These are phyloP conservation scores for Prinsepia uniflora DNA, from an alignment of 306 rosid genomes.

Conservation along the genomic window DNA sequence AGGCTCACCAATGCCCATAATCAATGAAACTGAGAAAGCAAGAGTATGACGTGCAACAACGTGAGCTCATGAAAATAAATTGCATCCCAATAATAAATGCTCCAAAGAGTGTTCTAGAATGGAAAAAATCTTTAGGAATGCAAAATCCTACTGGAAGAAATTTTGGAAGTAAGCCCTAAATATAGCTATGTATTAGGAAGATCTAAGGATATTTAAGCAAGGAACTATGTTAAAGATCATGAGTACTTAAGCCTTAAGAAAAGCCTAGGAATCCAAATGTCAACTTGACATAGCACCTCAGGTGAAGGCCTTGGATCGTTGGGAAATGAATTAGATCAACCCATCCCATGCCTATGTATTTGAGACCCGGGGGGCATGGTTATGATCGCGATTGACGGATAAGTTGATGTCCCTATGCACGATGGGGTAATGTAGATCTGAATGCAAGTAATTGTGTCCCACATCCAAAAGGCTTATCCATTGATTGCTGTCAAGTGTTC, in stretches of 20 bases:
- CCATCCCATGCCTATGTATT: background rate
- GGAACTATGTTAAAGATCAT: background rate
- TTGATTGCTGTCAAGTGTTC: too few relatives aligned
- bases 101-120: background rate
- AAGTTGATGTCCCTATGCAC: background rate
- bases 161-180: background rate
- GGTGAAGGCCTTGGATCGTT: background rate
- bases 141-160: background rate
- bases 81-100: background rate
- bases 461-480: background rate
- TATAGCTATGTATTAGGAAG: background rate
- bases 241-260: background rate
- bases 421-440: background rate
- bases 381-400: background rate
- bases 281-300: background rate
- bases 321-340: background rate
- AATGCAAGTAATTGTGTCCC: background rate
- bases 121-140: background rate
- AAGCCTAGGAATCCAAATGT: background rate
- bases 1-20: background rate
- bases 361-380: background rate
- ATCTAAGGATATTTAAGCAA: background rate
- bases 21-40: background rate
- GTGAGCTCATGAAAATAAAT: background rate
- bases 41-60: background rate